A percentile compares a stretch with the other conserved stretches of the same genome.
These are phyloP conservation scores for Lasiosphaeriaceae sp. DNA, from an alignment of 495 filamentous ascomycete genomes.

Conservation along the genomic window DNA sequence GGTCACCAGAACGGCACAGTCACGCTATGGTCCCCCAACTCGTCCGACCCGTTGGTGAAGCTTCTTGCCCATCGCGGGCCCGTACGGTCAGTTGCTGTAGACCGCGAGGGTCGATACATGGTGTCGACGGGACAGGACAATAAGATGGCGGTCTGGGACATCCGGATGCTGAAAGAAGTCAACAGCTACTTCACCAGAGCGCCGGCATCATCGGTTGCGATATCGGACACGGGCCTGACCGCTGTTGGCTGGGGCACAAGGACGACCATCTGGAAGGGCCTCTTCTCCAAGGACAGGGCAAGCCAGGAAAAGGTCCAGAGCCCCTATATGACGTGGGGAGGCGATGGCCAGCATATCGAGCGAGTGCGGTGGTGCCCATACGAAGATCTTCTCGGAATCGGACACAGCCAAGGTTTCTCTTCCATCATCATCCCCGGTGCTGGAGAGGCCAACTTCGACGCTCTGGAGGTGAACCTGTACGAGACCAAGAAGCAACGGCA, in stretches of 20 bases:
- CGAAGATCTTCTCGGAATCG: conserved; percentile 85
- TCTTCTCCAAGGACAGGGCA: conserved; percentile 63
- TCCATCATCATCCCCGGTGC: conserved; percentile 88
- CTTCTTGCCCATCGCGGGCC: conserved; percentile 91
- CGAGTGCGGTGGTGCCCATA: conserved; percentile 88
- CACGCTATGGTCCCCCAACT: conserved; percentile 94
- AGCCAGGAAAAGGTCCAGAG: conserved; percentile 76
- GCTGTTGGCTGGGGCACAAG: conserved; percentile 92
- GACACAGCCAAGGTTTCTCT: conserved; percentile 81
- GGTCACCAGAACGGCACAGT: conserved; percentile 94
- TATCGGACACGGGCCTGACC: conserved; percentile 82
- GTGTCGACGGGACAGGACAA: conserved; percentile 86
- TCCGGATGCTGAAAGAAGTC: conserved; percentile 89
- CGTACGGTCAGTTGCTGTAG: conserved; percentile 80
- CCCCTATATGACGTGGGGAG: conserved; percentile 92
- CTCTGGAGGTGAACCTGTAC: conserved; percentile 92
- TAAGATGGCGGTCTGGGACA: conserved; percentile 94
- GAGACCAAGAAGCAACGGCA: conserved; percentile 90
- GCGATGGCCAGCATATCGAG: conserved; percentile 77
- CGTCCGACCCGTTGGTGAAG: conserved; percentile 80
- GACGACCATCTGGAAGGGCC: conserved; percentile 81
- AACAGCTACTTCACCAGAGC: conserved; percentile 84
- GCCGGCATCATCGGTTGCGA: conserved; percentile 78
- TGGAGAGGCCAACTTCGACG: conserved; percentile 95
- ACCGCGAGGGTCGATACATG: conserved; percentile 93